These are phyloP conservation scores for Colletotrichum aenigma DNA, from an alignment of 2,329 filamentous ascomycete genomes.

Conservation along the genomic window DNA sequence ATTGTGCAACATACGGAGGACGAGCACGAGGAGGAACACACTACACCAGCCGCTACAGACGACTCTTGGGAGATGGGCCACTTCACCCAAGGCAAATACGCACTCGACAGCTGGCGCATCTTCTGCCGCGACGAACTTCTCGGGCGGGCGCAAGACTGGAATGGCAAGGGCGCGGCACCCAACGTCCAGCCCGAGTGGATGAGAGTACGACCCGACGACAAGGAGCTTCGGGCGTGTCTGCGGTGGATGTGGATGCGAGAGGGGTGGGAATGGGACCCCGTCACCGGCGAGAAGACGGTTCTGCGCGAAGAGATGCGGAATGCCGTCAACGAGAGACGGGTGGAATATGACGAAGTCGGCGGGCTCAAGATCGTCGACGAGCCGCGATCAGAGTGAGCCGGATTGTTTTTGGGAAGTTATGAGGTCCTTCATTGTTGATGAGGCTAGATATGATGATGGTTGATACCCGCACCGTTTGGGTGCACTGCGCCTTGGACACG, in stretches of 20 bases:
- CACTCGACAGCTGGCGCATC: constrained; percentile 89
- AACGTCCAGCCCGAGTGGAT: constrained; percentile 89
- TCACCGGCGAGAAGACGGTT: constrained; percentile 66
- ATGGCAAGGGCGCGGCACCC: constrained; percentile 55
- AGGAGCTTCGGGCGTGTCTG: constrained; percentile 86
- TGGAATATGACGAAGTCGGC: constrained; percentile 59
- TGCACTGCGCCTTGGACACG: not conserved
- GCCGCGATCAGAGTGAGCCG: not conserved
- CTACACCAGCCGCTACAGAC: constrained; percentile 13
- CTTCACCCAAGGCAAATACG: constrained; percentile 81
- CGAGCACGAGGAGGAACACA: not conserved
- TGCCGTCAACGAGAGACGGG: constrained; percentile 62
- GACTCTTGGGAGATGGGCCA: constrained; percentile 84
- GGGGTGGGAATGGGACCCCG: constrained; percentile 80
- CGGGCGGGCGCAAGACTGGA: constrained; percentile 68
- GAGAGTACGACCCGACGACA: constrained; percentile 80
- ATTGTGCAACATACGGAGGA: not conserved
- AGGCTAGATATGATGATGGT: not conserved
- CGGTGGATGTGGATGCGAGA: constrained; percentile 93
- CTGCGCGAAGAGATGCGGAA: constrained; percentile 57
- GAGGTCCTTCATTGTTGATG: not conserved
- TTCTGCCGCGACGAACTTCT: constrained; percentile 85
- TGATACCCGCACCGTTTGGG: constrained; percentile 12
- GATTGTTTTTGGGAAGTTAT: not conserved
- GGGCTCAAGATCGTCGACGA: constrained; percentile 43